Evolutionary conservation across 1,284 basidiomycete genomes (phyloP).

Genomic region (Ceratobasidium theobromae): DNA sequence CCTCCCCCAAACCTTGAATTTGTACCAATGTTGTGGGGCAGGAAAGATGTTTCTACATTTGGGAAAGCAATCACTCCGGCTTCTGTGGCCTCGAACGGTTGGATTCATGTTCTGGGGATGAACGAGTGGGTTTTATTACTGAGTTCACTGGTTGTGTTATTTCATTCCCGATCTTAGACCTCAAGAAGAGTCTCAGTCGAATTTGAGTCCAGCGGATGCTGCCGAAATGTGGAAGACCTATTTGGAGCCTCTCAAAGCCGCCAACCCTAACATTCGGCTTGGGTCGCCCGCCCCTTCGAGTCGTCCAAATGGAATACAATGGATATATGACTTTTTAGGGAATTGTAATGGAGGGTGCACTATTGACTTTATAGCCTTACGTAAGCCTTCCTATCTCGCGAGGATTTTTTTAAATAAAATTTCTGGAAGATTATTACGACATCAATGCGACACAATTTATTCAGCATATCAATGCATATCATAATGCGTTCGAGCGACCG

Average conservation of each 20-base stretch:
- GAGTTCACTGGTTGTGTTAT: neutral
- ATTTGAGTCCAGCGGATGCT: conserved; percentile 38
- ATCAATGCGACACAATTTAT: conserved; percentile 30
- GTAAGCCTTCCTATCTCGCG: conserved; percentile 44
- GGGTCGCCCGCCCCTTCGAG: conserved; percentile 49
- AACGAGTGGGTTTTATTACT: conserved; percentile 40
- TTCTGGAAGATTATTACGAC: conserved; percentile 29
- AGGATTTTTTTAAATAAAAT: neutral
- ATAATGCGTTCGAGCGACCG: conserved; percentile 12
- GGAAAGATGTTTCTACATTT: conserved; percentile 41
- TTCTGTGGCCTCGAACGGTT: conserved; percentile 40
- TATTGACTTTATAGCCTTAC: conserved; percentile 50
- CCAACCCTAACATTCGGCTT: conserved; percentile 43
- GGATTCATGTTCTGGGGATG: conserved; percentile 43
- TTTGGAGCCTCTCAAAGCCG: conserved; percentile 40
- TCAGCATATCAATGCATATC: conserved; percentile 25
- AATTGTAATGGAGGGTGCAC: conserved; percentile 48
- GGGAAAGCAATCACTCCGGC: conserved; percentile 40
- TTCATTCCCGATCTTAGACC: neutral
- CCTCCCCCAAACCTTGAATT: conserved; percentile 38
- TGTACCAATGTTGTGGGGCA: conserved; percentile 48
- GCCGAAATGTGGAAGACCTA: conserved; percentile 39
- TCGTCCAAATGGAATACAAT: conserved; percentile 47
- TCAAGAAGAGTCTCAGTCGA: conserved; percentile 18
- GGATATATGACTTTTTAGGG: conserved; percentile 48